Evolutionary conservation across 768 basidiomycete species (phyloP).

Genomic region (Aureoboletus auriporus): DNA sequence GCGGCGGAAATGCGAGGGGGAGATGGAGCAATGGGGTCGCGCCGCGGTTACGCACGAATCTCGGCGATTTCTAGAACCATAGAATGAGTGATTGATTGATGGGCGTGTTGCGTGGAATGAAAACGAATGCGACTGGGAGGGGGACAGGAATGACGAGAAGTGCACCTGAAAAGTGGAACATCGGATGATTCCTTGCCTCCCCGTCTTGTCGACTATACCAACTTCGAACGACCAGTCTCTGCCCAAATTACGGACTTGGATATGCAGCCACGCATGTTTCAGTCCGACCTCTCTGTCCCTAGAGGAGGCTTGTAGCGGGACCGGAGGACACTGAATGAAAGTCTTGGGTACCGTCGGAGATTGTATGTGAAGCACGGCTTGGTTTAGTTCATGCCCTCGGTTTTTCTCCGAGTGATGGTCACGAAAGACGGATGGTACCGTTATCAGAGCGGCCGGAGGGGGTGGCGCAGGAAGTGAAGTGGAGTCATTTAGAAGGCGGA

Average conservation of each 20-base stretch:
- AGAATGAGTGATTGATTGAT: conserved; percentile 7
- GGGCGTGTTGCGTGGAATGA: not conserved
- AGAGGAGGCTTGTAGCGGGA: conserved; percentile 6
- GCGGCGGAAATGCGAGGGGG: conserved; percentile 60
- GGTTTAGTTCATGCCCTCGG: conserved; percentile 41
- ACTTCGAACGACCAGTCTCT: conserved; percentile 75
- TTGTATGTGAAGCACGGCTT: conserved; percentile 76
- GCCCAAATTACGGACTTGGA: conserved; percentile 68
- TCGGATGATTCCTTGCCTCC: conserved; percentile 56
- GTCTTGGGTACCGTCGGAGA: conserved; percentile 69
- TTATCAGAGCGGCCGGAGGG: conserved; percentile 44
- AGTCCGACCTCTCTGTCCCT: conserved; percentile 44
- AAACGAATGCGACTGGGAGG: not conserved
- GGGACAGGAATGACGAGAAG: not conserved
- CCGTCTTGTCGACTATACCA: conserved; percentile 62
- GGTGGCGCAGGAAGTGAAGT: conserved; percentile 46
- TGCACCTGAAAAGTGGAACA: conserved; percentile 80
- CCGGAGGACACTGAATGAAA: conserved; percentile 61
- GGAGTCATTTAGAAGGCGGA: conserved; percentile 59
- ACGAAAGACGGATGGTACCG: conserved; percentile 32
- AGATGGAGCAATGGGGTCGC: conserved; percentile 63
- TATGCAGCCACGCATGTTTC: conserved; percentile 69
- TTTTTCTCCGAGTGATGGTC: conserved; percentile 29
- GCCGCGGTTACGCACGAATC: conserved; percentile 37
- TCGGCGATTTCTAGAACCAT: conserved; percentile 48